These are phyloP conservation scores for Melampsora americana DNA, from an alignment of 1,284 basidiomycete genomes.

Conservation along the genomic window DNA sequence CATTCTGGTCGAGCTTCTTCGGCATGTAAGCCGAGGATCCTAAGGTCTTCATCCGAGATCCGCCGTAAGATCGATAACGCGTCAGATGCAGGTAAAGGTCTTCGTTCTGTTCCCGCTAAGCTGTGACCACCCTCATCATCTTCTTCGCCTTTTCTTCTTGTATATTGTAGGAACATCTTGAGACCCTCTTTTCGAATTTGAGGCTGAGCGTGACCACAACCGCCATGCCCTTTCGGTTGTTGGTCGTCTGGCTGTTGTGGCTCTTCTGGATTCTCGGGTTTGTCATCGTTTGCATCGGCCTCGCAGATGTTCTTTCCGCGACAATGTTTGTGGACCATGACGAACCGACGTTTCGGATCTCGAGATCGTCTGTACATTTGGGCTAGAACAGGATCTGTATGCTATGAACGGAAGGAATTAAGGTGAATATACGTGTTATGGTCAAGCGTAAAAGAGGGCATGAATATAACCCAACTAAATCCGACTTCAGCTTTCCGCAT, in stretches of 20 bases:
- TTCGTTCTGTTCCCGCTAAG: constrained; percentile 77
- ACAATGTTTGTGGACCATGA: constrained; percentile 77
- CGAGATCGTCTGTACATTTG: constrained; percentile 79
- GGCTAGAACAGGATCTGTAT: constrained; percentile 78
- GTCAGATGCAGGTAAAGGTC: constrained; percentile 77
- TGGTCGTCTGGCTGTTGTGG: constrained; percentile 67
- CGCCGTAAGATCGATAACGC: constrained; percentile 89
- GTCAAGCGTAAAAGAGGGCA: not conserved
- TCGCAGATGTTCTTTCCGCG: constrained; percentile 83
- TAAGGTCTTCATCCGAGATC: constrained; percentile 85
- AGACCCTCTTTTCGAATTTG: constrained; percentile 88
- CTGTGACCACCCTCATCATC: constrained; percentile 62
- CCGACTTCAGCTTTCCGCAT: constrained; percentile 95
- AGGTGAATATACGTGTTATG: constrained; percentile 57
- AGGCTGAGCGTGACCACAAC: constrained; percentile 91
- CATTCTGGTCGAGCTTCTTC: constrained; percentile 96
- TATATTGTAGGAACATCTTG: constrained; percentile 94
- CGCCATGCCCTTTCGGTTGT: constrained; percentile 76
- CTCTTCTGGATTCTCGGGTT: constrained; percentile 65
- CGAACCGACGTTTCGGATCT: constrained; percentile 82
- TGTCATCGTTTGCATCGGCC: constrained; percentile 63
- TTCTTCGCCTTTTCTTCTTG: constrained; percentile 79
- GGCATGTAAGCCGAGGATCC: constrained; percentile 85
- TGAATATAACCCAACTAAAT: constrained; percentile 71
- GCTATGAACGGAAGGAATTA: constrained; percentile 55